Conservation (phyloP, 2,329 filamentous ascomycete species). For the Ceratocystis ficicola region DNA sequence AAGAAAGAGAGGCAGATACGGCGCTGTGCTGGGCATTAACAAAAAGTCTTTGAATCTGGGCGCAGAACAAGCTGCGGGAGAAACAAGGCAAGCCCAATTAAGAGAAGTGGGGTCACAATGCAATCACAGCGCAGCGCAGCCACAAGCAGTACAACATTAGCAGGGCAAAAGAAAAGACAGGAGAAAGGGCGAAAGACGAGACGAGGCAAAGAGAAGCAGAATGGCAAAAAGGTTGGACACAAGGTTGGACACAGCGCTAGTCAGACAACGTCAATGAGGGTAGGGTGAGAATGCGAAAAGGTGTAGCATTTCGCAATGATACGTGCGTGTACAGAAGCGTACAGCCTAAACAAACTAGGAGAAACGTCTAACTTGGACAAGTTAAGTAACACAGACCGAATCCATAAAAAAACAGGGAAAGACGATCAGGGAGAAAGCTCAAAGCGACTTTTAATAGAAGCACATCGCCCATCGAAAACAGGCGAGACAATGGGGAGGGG, state of each 20-base stretch:
- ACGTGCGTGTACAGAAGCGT: too few relatives aligned
- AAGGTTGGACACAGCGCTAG: too few relatives aligned
- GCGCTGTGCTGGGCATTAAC: constrained; percentile 3
- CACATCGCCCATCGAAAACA: not conserved
- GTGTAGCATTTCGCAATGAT: too few relatives aligned
- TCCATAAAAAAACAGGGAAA: not conserved
- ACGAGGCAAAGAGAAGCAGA: not conserved
- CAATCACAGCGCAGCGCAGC: constrained; percentile 3
- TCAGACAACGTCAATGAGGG: too few relatives aligned
- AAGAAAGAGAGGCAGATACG: not conserved
- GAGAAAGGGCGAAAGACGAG: too few relatives aligned
- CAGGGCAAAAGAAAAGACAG: too few relatives aligned
- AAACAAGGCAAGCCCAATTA: not conserved
- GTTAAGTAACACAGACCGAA: not conserved
- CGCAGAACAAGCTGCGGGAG: not conserved
- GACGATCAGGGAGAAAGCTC: not conserved
- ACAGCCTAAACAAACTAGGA: too few relatives aligned
- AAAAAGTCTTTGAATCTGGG: not conserved
- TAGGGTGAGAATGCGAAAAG: too few relatives aligned
- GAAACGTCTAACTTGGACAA: not conserved
- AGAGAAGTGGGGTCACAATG: constrained; percentile 6
- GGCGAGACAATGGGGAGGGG: not conserved
- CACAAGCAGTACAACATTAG: not conserved
- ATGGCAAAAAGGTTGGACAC: not conserved
- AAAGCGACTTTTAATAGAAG: not conserved